A percentile compares a stretch with the other conserved stretches of the same genome.
These are phyloP conservation scores for Trichoderma guizhouense DNA, from an alignment of 2,329 filamentous ascomycete species.

Conservation along the genomic window DNA sequence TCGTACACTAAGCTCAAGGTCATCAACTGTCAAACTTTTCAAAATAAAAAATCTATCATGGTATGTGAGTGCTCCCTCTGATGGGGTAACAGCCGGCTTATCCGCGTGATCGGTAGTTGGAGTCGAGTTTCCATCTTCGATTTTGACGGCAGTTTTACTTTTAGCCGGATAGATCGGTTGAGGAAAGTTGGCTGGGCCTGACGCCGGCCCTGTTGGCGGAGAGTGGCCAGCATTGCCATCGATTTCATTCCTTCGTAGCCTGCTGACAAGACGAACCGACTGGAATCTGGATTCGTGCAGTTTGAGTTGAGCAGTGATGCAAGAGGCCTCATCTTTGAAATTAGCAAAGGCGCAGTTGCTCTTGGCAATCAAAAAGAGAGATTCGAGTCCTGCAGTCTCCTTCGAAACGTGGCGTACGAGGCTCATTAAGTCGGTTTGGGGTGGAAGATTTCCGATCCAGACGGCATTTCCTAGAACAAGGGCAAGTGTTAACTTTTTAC, in stretches of 20 bases:
- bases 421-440: slow-evolving; percentile 74
- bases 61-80: slow-evolving; percentile 22
- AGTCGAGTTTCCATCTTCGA: neutral
- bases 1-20: slow-evolving; percentile 81
- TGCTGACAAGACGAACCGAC: slow-evolving; percentile 79
- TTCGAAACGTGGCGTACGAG: slow-evolving; percentile 89
- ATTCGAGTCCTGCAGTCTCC: slow-evolving; percentile 76
- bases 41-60: slow-evolving; percentile 85
- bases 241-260: slow-evolving; percentile 61
- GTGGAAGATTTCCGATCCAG: slow-evolving; percentile 93
- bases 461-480: slow-evolving; percentile 68
- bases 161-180: slow-evolving; percentile 18
- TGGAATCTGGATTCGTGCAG: slow-evolving; percentile 91
- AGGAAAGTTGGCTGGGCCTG: slow-evolving; percentile 32
- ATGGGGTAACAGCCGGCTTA: neutral
- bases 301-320: slow-evolving; percentile 71
- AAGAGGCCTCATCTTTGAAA: slow-evolving; percentile 77
- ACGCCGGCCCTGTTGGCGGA: slow-evolving; percentile 54
- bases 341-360: slow-evolving; percentile 98
- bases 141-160: slow-evolving; percentile 16
- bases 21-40: slow-evolving; percentile 88
- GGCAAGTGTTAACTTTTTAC: neutral
- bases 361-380: slow-evolving; percentile 90
- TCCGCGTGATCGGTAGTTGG: neutral
- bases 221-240: slow-evolving; percentile 45